These are phyloP conservation scores for Periconia digitata DNA, from an alignment of 2,329 filamentous ascomycete genomes.

Conservation along the genomic window DNA sequence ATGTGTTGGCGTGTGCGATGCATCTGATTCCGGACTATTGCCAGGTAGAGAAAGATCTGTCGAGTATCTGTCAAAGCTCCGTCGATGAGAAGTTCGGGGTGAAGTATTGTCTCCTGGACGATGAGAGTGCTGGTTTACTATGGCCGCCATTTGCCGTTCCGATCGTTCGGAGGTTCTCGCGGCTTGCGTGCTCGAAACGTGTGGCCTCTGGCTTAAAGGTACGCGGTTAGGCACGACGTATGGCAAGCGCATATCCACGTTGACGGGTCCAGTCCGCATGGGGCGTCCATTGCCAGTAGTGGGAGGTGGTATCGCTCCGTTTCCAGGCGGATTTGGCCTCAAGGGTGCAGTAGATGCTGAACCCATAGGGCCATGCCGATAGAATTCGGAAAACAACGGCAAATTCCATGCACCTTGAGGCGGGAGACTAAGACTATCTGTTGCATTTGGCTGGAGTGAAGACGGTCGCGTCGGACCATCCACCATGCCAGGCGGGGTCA, in stretches of 20 bases:
- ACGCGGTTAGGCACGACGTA: constrained; percentile 15
- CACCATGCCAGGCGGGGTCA: no score
- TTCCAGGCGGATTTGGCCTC: constrained; percentile 6
- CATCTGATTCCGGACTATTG: constrained; percentile 26
- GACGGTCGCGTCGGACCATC: not conserved
- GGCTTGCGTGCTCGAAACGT: constrained; percentile 11
- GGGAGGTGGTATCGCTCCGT: not conserved
- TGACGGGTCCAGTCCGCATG: constrained; percentile 8
- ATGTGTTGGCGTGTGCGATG: constrained; percentile 22
- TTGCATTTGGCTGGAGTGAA: not conserved
- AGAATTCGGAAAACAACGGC: not conserved
- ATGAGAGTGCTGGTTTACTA: constrained; percentile 14
- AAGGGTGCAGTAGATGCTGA: not conserved
- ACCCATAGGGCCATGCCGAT: not conserved
- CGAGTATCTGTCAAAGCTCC: constrained; percentile 35
- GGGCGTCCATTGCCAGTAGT: constrained; percentile 4
- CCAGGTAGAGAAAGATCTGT: constrained; percentile 24
- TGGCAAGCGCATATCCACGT: constrained; percentile 13
- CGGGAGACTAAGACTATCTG: not conserved
- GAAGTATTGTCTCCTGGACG: constrained; percentile 29
- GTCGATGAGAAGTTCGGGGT: constrained; percentile 32
- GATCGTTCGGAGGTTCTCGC: constrained; percentile 13
- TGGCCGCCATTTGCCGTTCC: constrained; percentile 9
- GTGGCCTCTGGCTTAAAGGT: constrained; percentile 15
- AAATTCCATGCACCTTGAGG: not conserved